Evolutionary conservation across 2,329 filamentous ascomycete species (phyloP), one percentile per base, ranked within the genome.

Genomic region (Venturia oleaginea): DNA sequence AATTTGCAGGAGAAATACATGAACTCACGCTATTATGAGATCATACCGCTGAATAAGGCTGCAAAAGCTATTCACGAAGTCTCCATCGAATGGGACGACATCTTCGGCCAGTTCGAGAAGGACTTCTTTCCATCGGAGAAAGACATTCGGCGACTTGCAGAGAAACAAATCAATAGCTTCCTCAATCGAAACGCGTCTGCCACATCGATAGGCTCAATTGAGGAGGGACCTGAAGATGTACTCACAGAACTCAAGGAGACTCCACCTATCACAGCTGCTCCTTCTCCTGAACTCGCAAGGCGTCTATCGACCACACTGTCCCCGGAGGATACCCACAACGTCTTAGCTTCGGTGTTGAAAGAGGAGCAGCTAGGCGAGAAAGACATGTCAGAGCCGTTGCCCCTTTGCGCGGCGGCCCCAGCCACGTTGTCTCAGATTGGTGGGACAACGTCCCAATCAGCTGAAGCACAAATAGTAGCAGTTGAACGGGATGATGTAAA

Each of bases 51-150:
- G 67, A 99, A 97, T 70, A 84, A 88, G 65, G 89, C 93, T 8
- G 85, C 97, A 61, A 87, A 93, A 68, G 89, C 91, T 64, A 94
- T 96, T 80, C 87, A 97, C 68, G 92, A 97, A 72, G 95, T 90
- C 69, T 92, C 93, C 4, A 87, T 92, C 24, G 91, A 92, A 68
- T 99, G 94, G 94, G 95, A 99, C 71, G 86, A 88, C 30, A 86
- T 86, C 0, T 99, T 99, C 77, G 83, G 86, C 64, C 89, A 94
- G 64, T 97, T 99, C 66, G 95, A 99, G 73, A 85, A 87, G 54
- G 90, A 96, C 70, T 99, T 93, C 76, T 88, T 99, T 70, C 93
- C 89, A 0, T 87, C 93, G 0, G 95, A 99, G 74, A 97, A 96
- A 72, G 94, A 99, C 77, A 96, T 99, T 71, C 85, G 92, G 67